These are phyloP conservation scores for Silybum marianum DNA, from an alignment of 129 eudicot genomes.

Conservation along the genomic window DNA sequence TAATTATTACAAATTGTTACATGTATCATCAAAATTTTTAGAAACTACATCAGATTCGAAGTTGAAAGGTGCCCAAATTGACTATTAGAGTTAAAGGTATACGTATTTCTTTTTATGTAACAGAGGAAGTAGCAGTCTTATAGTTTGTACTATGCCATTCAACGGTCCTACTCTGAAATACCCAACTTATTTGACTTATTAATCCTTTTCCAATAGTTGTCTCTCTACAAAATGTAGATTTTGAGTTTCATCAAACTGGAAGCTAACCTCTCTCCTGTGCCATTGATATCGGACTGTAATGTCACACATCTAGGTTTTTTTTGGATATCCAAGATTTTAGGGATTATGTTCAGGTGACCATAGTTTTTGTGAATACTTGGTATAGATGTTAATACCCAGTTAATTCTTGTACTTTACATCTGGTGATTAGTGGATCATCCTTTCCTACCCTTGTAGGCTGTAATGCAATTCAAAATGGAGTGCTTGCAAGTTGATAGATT, in stretches of 20 bases:
- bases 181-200: neutral
- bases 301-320: neutral
- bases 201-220: neutral
- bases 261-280: neutral
- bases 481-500: neutral
- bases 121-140: neutral
- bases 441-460: neutral
- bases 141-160: neutral
- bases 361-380: too few species aligned
- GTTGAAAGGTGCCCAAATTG: neutral
- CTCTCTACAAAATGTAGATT: neutral
- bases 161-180: neutral
- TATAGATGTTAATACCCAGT: too few species aligned
- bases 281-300: neutral
- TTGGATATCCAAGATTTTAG: too few species aligned
- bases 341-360: too few species aligned
- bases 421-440: neutral
- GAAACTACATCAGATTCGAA: neutral
- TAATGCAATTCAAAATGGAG: neutral
- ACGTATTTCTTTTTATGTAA: neutral
- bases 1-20: too few species aligned
- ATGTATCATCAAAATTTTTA: neutral
- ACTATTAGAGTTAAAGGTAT: neutral
- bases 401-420: neutral
- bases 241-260: neutral